Evolutionary conservation across 169 alveolate genomes (phyloP), one percentile per base, ranked within the genome.

Genomic region (Plasmodium vivax): DNA sequence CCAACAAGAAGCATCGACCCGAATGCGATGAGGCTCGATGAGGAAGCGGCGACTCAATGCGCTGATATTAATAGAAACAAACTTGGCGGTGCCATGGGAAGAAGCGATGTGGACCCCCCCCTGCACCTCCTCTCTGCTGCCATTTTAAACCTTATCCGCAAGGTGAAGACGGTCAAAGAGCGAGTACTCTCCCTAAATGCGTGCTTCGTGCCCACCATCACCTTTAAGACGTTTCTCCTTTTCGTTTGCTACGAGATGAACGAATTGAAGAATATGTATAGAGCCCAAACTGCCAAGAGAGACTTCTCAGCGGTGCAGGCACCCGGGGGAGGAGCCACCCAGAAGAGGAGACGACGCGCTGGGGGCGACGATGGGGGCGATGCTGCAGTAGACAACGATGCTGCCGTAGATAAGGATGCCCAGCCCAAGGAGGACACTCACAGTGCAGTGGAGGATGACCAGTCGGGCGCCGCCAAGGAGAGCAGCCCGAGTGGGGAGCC

Each of bases 161-260:
- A 92, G 30, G 34, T 92, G 34, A 54, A 47, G 84, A 5, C 5
- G 34, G 43, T 92, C 36, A 92, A 92, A 36, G 62, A 73, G 34
- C 43, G 62, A 36, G 87, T 92, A 19, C 80, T 92, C 1, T 10
- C 19, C 73, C 54, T 92, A 56, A 62, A 83, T n/a, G 16, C 72
- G 5, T 45, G 41, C 16, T 92, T 34, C 43, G 54, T 47, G 45
- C 81, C 92, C 5, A 16, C 51, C 0, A 92, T 92, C 8, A 92
- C 92, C n/a, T 92, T 92, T 51, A 92, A 92, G 43, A 83, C 82
- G 14, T 92, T 92, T 38, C 87, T 92, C 43, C 36, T 92, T 2
- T 92, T 92, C 47, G 73, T 73, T 6, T 92, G 92, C 34, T 92
- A 92, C 58, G 92, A 92, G 19, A 47, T 92, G 68, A 83, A 27